Conservation (phyloP, 306 rosid genomes). For the Senna siamea region DNA sequence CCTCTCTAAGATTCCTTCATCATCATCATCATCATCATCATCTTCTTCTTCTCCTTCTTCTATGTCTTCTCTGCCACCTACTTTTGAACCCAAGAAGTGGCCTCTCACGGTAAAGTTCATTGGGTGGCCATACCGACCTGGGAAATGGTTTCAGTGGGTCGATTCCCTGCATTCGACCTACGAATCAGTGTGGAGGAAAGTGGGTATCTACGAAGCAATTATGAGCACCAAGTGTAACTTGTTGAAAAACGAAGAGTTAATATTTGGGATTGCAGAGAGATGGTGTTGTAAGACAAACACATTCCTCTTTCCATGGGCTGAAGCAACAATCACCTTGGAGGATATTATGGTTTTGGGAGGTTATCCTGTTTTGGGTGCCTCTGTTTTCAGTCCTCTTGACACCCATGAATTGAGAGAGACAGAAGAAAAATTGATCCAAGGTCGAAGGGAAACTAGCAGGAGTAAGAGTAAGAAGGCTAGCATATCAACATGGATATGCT, state of each 20-base stretch:
- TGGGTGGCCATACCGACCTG: conserved; percentile 32
- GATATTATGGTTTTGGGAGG: conserved; percentile 62
- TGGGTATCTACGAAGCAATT: conserved; percentile 54
- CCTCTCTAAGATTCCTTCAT: background rate
- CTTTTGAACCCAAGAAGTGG: conserved; percentile 26
- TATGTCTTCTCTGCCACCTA: background rate
- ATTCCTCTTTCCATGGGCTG: conserved; percentile 56
- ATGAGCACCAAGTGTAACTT: conserved; percentile 41
- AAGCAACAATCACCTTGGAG: conserved; percentile 62
- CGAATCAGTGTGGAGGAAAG: conserved; percentile 49
- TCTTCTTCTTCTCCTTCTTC: background rate
- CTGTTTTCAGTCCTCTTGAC: conserved; percentile 33
- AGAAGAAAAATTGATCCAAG: conserved; percentile 34
- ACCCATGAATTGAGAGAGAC: conserved; percentile 36
- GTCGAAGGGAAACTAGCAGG: conserved; percentile 7
- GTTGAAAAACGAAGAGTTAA: conserved; percentile 2
- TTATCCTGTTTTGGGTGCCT: conserved; percentile 48
- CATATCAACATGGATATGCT: conserved; percentile 30
- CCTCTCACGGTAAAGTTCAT: conserved; percentile 32
- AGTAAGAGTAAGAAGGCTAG: background rate
- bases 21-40: too few species aligned
- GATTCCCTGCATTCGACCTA: conserved; percentile 30
- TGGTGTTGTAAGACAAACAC: conserved; percentile 54
- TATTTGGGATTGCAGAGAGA: conserved; percentile 44
- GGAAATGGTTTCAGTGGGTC: conserved; percentile 49